Evolutionary conservation across 1,284 basidiomycete genomes (phyloP).

Genomic region (Cryptococcus hybrid): DNA sequence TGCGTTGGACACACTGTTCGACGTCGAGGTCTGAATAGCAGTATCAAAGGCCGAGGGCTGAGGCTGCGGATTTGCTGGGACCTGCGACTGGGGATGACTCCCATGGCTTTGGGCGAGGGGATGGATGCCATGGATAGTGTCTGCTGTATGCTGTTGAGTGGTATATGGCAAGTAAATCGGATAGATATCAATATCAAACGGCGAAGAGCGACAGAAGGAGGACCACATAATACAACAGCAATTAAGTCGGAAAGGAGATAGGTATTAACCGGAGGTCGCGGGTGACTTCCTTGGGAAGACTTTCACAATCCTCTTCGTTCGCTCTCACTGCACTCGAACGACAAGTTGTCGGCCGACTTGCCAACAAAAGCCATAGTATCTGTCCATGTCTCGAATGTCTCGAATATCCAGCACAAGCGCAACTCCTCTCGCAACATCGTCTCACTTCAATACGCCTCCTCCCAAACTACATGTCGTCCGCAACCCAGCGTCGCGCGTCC

Average conservation of each 20-base stretch:
- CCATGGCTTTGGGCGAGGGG: slow-evolving; percentile 44
- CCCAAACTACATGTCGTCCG: slow-evolving; percentile 32
- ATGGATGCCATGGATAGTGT: slow-evolving; percentile 28
- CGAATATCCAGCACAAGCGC: no score
- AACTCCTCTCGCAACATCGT: slow-evolving; percentile 13
- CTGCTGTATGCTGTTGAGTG: no score
- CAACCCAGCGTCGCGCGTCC: slow-evolving; percentile 31
- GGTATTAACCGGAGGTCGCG: neutral
- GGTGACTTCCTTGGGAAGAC: no score
- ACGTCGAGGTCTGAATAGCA: slow-evolving; percentile 24
- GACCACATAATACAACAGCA: neutral
- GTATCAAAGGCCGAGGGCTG: slow-evolving; percentile 23
- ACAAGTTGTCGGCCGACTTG: no score
- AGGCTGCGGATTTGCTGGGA: neutral
- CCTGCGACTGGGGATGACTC: slow-evolving; percentile 17
- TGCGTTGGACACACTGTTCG: slow-evolving; percentile 17
- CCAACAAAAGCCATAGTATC: no score
- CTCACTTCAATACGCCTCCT: slow-evolving; percentile 4
- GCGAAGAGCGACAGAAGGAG: no score
- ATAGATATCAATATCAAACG: no score
- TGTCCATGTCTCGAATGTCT: no score
- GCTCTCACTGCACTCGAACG: no score
- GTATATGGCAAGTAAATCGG: neutral
- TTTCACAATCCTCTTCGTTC: no score
- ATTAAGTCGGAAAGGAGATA: neutral